These are phyloP conservation scores for Mortierella sp. DNA, from an alignment of 371 early-diverging fungal species.

Conservation along the genomic window DNA sequence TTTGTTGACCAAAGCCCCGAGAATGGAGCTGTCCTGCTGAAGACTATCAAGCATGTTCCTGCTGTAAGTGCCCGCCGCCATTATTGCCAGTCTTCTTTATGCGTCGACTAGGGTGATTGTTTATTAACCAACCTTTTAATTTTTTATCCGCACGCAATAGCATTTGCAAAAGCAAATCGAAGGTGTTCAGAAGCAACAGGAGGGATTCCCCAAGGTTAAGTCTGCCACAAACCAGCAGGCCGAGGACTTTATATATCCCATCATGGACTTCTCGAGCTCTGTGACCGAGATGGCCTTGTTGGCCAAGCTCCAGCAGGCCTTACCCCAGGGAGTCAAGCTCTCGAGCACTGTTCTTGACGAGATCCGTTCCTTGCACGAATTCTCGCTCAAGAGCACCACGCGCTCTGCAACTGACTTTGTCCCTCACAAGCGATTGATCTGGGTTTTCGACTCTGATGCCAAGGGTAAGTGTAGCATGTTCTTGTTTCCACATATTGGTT, in stretches of 20 bases:
- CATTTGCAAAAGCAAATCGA: conserved; percentile 58
- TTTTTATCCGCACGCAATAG: neutral
- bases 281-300: conserved; percentile 69
- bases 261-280: conserved; percentile 69
- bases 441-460: conserved; percentile 67
- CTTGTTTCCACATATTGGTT: neutral
- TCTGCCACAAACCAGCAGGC: conserved; percentile 33
- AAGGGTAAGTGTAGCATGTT: conserved; percentile 35
- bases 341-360: conserved; percentile 43
- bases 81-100: neutral
- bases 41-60: conserved; percentile 69
- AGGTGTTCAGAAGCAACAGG: conserved; percentile 51
- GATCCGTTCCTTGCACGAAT: conserved; percentile 59
- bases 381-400: conserved; percentile 66
- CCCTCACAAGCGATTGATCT: conserved; percentile 76
- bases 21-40: conserved; percentile 64
- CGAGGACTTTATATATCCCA: conserved; percentile 58
- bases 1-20: conserved; percentile 73
- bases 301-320: conserved; percentile 58
- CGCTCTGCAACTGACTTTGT: conserved; percentile 76
- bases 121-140: neutral
- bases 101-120: neutral
- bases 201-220: conserved; percentile 52
- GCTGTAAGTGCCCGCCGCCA: conserved; percentile 56
- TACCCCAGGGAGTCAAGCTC: conserved; percentile 28